These are phyloP conservation scores for Clarireedia monteithiana DNA, from an alignment of 2,329 filamentous ascomycete species.

Conservation along the genomic window DNA sequence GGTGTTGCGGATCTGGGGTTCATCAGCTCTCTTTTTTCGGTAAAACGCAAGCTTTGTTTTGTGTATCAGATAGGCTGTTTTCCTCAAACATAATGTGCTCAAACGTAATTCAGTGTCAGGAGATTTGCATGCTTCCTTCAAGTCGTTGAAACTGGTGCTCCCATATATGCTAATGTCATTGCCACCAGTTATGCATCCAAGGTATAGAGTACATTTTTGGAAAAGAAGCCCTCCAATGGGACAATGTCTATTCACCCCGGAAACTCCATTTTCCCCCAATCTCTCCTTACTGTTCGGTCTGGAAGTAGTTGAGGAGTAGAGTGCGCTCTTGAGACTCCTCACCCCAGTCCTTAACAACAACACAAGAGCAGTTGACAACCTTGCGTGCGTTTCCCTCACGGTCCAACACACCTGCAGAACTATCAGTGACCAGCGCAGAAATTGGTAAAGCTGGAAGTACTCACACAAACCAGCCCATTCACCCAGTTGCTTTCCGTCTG, in stretches of 20 bases:
- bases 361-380: slow-evolving; percentile 99
- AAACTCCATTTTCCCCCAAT: slow-evolving; percentile 23
- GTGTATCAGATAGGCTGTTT: too few relatives aligned
- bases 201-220: slow-evolving; percentile 28
- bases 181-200: slow-evolving; percentile 25
- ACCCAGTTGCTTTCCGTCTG: slow-evolving; percentile 98
- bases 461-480: slow-evolving; percentile 99
- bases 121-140: background rate
- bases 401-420: slow-evolving; percentile 76
- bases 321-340: slow-evolving; percentile 99
- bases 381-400: slow-evolving; percentile 99
- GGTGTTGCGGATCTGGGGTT: background rate
- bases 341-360: slow-evolving; percentile 99
- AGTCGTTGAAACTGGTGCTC: slow-evolving; percentile 6
- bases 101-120: background rate
- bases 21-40: background rate
- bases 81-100: background rate
- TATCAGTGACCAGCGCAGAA: slow-evolving; percentile 14
- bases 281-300: slow-evolving; percentile 65
- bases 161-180: slow-evolving; percentile 27
- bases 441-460: slow-evolving; percentile 36
- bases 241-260: slow-evolving; percentile 25
- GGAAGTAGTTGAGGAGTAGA: slow-evolving; percentile 99
- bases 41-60: too few relatives aligned
- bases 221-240: slow-evolving; percentile 20